Evolutionary conservation across 306 rosid genomes (phyloP).

Genomic region (Begonia fuchsioides): DNA sequence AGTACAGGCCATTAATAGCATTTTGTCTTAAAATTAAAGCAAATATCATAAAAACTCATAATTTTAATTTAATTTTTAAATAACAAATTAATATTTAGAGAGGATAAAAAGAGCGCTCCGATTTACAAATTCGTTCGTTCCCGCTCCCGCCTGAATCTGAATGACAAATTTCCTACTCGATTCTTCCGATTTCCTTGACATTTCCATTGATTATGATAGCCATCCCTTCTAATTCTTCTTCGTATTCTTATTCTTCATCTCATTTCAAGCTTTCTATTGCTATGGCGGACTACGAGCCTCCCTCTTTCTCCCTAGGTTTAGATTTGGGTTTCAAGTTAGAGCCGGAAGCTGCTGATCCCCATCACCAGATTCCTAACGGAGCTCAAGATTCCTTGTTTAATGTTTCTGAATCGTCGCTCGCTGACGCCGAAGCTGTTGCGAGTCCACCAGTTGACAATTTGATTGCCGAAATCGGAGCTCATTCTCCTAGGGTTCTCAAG

Average conservation of each 20-base stretch:
- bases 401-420: background rate
- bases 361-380: slow-evolving; percentile 1
- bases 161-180: no score
- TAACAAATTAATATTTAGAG: no score
- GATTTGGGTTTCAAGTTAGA: slow-evolving; percentile 33
- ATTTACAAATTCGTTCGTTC: no score
- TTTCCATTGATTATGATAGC: no score
- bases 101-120: no score
- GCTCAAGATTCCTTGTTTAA: slow-evolving; percentile 3
- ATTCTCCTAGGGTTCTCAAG: slow-evolving; percentile 28
- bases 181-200: no score
- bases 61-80: no score
- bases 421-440: slow-evolving; percentile 9
- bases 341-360: slow-evolving; percentile 10
- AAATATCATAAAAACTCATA: no score
- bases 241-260: background rate
- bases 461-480: slow-evolving; percentile 22
- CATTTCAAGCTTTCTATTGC: background rate
- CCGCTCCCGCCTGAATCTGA: no score
- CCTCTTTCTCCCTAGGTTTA: slow-evolving; percentile 73
- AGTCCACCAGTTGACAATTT: slow-evolving; percentile 16
- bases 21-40: no score
- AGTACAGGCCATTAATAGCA: no score
- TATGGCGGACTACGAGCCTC: slow-evolving; percentile 50
- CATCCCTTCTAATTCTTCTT: background rate